phyloP scores from a whole-genome alignment of 805 yeast genomes.

The Pichia californica region DNA sequence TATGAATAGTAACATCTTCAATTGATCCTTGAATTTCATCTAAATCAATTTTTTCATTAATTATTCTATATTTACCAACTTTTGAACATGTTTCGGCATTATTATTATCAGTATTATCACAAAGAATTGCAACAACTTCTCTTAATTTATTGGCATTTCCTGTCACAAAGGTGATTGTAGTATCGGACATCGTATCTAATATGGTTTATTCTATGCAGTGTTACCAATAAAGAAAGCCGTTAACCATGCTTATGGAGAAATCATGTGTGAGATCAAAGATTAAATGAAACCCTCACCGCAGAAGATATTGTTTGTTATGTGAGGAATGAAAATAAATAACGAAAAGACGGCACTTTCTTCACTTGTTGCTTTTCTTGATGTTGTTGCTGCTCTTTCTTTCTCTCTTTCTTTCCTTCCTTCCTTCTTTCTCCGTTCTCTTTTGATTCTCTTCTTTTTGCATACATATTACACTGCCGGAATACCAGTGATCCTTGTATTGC shows the following conservation, averaged over 20 bases:
- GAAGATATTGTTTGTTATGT: too few species aligned
- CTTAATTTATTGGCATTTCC: constrained; percentile 85
- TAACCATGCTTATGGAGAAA: too few species aligned
- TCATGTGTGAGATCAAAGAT: too few species aligned
- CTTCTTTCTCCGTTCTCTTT: neutral
- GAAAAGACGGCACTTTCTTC: too few species aligned
- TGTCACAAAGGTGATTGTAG: constrained; percentile 38
- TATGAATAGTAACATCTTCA: constrained; percentile 72
- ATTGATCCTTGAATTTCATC: constrained; percentile 90
- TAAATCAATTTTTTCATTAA: constrained; percentile 66
- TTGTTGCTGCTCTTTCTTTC: neutral
- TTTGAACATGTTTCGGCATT: constrained; percentile 26
- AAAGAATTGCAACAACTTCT: constrained; percentile 75
- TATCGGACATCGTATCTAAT: constrained; percentile 20
- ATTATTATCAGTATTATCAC: constrained; percentile 25
- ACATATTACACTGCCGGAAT: constrained; percentile 34
- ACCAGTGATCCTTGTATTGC: constrained; percentile 32
- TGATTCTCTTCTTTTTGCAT: constrained; percentile 14
- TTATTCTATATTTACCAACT: constrained; percentile 47
- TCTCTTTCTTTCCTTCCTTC: constrained; percentile 2
- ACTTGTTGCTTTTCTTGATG: too few species aligned
- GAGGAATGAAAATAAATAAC: too few species aligned
- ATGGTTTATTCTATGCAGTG: neutral
- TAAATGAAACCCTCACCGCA: too few species aligned
- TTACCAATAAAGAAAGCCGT: too few species aligned